Conservation (phyloP, 352 stramenopile genomes). For the Peronospora farinosa region DNA sequence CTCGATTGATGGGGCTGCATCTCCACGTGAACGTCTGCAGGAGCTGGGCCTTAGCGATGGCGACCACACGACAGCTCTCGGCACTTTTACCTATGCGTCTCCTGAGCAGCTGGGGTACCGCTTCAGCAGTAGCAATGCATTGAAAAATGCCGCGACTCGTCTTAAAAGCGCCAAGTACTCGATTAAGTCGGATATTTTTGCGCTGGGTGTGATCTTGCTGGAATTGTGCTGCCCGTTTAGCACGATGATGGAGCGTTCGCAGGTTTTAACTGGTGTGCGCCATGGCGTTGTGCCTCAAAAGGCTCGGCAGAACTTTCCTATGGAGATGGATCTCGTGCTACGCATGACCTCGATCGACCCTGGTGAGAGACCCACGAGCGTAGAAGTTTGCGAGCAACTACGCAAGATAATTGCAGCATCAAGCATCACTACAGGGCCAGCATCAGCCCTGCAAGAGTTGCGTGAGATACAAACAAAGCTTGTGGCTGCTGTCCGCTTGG, state of each 20-base stretch:
- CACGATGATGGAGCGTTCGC: conserved; percentile 83
- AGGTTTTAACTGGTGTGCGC: conserved; percentile 71
- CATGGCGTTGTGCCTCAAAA: conserved; percentile 72
- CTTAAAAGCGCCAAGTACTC: conserved; percentile 76
- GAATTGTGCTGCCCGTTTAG: conserved; percentile 76
- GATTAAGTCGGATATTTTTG: conserved; percentile 83
- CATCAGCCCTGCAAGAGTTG: conserved; percentile 54
- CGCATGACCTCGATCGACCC: conserved; percentile 75
- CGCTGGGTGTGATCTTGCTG: conserved; percentile 75
- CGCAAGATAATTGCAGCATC: conserved; percentile 37
- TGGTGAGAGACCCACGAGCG: conserved; percentile 46
- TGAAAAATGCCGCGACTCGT: conserved; percentile 35
- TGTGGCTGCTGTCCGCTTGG: conserved; percentile 41
- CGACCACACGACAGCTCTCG: conserved; percentile 72
- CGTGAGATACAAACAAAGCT: conserved; percentile 56
- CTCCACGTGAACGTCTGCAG: conserved; percentile 17
- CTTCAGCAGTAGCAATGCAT: conserved; percentile 36
- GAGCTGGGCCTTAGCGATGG: conserved; percentile 29
- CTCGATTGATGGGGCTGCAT: conserved; percentile 10
- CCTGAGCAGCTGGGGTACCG: conserved; percentile 75
- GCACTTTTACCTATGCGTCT: conserved; percentile 82
- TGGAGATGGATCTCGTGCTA: conserved; percentile 67
- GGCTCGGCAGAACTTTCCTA: conserved; percentile 51
- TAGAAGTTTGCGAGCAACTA: conserved; percentile 58
- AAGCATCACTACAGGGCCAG: conserved; percentile 26